Evolutionary conservation across 2,329 filamentous ascomycete species (phyloP), one percentile per base, ranked within the genome.

Genomic region (Fusarium graminum): DNA sequence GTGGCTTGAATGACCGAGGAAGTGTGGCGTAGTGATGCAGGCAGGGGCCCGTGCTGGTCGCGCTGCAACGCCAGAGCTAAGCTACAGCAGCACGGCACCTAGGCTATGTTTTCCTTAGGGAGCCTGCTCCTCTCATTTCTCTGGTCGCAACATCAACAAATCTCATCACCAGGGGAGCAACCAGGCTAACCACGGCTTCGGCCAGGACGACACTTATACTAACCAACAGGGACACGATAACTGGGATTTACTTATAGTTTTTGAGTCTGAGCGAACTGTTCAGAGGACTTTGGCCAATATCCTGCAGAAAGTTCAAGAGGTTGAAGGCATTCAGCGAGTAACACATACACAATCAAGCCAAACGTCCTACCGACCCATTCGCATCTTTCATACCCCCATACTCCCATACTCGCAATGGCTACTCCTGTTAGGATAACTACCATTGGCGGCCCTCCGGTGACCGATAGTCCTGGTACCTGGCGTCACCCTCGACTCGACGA

Each of bases 401-500:
- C 22, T 22, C 6, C 22, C 22, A 26, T 17, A 44, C 43, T 30
- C 41, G 52, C 16, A 46, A 78, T 79, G 77, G 67, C 76, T 30
- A 75, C 74, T 30, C 73, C 74, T 14, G 56, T 71, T 55, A 74
- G 59, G 57, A 71, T 74, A 34, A 80, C 80, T 68, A 74, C 85
- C 67, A 63, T 84, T 74, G 75, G 83, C 77, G 76, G 51, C 50
- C 75, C 79, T 30, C 73, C 78, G 41, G 57, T 76, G 22, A 74
- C 78, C 28, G 86, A 88, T 52, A 88, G 85, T 71, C 86, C 92
- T 8, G 94, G 94, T 54, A 92, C 90, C 75, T 99, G 95, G 94
- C 88, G 89, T 74, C 95, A 99, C 77, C 95, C 95, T 32, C 89
- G 90, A 65, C 85, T 97, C 67, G 86, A 93, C 73, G 94, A 98